Evolutionary conservation across 1,139 yeast genomes (phyloP), one percentile per base, ranked within the genome.

Genomic region (Sugiyamaella grinbergsii): DNA sequence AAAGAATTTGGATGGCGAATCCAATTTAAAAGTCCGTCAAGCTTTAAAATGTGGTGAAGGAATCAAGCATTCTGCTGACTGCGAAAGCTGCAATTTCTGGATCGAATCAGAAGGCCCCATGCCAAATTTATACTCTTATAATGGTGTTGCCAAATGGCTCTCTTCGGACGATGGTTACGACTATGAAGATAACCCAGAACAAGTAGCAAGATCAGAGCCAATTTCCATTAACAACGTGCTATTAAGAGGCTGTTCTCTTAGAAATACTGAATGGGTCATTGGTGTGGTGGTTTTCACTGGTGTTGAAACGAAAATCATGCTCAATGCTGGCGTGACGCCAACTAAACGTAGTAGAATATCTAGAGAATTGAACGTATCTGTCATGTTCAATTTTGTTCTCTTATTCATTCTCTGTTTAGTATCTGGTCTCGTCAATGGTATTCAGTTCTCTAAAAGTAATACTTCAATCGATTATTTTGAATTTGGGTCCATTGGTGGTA

Each of bases 1-100:
- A 1, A 91, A 90, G 64, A 93, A 93, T 67, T 77, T 93, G 61
- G 98, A 93, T 70, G 98, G 98, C 67, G 98, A 93, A 70, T 89
- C 98, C 4, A 93, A 93, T 66, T 76, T 93, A 66, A 93, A 93
- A 68, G 81, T 82, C 45, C 85, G 89, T 55, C 83, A 81, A 57
- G 83, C 95, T 11, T 71, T 93, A 51, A 79, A 81, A 53, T 81
- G 88, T 61, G 90, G 95, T 22, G 78, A 81, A 33, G 67, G 72
- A 10, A 73, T 88, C 51, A 78, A 76, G 59, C 90, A 80, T 60
- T 76, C 94, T 0, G 72, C 76, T 26, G 97, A 91, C 64, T 77
- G 91, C 55, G 84, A 85, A 47, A 78, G 82, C 60, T 76, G 90
- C 36, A 81, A 80, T 62, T 88, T 90, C 63, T 83, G 91, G 86